Percentiles rank a stretch among this genome's conserved stretches.
Evolutionary conservation across 495 filamentous ascomycete genomes (phyloP).

Genomic region (Pyrenula aspistea): DNA sequence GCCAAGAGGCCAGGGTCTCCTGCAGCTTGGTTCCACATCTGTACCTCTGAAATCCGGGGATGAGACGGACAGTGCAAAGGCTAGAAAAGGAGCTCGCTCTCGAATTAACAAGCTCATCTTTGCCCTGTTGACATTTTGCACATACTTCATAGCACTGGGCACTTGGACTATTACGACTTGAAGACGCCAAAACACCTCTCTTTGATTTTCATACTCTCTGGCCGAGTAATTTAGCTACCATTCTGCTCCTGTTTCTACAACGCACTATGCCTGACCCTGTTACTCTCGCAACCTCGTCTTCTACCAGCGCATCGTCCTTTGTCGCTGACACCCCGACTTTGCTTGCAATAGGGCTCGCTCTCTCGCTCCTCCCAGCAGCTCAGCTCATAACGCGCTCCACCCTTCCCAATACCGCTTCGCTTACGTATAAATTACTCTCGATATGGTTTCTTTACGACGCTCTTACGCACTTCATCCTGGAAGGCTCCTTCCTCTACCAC

Average conservation of each 20-base stretch:
- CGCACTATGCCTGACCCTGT: not conserved
- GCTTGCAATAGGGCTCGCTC: conserved; percentile 37
- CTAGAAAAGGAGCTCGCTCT: no score
- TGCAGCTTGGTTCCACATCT: no score
- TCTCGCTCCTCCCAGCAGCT: conserved; percentile 42
- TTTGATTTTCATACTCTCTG: no score
- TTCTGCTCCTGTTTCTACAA: not conserved
- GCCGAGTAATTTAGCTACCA: not conserved
- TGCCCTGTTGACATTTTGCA: no score
- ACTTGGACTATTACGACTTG: no score
- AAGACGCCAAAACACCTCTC: no score
- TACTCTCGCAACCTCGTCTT: not conserved
- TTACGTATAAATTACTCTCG: conserved; percentile 59
- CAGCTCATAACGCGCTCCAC: conserved; percentile 28
- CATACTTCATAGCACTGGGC: no score
- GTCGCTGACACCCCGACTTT: conserved; percentile 35
- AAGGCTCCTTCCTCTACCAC: conserved; percentile 84
- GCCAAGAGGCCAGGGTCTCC: no score
- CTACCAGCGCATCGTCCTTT: conserved; percentile 12
- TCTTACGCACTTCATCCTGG: conserved; percentile 78
- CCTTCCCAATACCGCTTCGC: conserved; percentile 29
- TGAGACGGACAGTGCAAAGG: no score
- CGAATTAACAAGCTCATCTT: no score
- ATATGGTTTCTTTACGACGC: conserved; percentile 92
- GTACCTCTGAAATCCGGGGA: no score